Base-by-base conservation (phyloP, 257 asterid species). In the Nicotiana benthamiana region DNA sequence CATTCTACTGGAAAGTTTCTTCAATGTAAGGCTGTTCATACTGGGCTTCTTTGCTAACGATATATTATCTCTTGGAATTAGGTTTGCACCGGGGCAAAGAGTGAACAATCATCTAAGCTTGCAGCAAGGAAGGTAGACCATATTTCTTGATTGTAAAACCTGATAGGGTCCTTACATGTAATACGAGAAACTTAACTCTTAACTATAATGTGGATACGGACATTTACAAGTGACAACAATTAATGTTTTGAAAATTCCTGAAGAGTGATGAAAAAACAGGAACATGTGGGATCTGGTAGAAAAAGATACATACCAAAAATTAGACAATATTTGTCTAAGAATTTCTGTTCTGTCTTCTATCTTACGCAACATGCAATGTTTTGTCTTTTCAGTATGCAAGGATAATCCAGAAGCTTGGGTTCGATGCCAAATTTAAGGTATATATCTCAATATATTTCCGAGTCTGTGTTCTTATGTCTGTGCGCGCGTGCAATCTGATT, bases 341-440 rank as follows among this genome's bases (percentile, higher is more conserved):
- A 27, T 34, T 22, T 17, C 28, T n/a, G 57, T 20, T 82, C 57
- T 15, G 7, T 60, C 52, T 20, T 60, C 34, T 52, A 27, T 11
- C 12, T 20, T 9, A 32, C 56, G 3, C 8, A n/a, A 52, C 1
- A 24, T 22, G 26, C 18, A 62, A 20, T 6, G 36, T 32, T 36
- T 34, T 52, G 22, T 67, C 52, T 79, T 82, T 82, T 30, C 87
- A 85, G 90, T 85, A 83, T 70, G 90, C 90, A 5, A 79, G 90
- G 17, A 85, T 87, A 22, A 83, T 87, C 75, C 90, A 87, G 64
- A 87, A 87, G 85, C 90, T 87, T 27, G 87, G 87, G n/a, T 85
- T 85, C 60, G 78, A 82, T 0, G 90, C 90, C 16, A 87, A 82
- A 60, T 87, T 85, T 60, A 87, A 83, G 88, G 88, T 85, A 82